Base-by-base conservation (phyloP, 257 asterid species). In the Asclepias syriaca region DNA sequence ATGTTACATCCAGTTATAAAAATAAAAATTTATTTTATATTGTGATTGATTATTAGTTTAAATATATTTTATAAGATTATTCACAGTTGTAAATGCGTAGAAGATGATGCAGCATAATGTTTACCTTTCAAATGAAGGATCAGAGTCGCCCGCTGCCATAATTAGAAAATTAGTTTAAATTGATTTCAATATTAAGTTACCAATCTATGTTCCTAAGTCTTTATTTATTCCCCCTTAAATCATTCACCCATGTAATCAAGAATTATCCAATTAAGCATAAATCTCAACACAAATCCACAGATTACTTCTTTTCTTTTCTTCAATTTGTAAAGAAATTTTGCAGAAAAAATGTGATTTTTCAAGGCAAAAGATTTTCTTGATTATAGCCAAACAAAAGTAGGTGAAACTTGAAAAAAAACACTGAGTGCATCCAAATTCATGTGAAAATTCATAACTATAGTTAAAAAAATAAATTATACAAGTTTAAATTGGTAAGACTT, bases 61-160 rank as follows among this genome's bases (percentile, higher is more conserved):
- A 24, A 24, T 24, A 24, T 24, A 24, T 24, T 24, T 24, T 24
- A 24, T 24, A 24, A 24, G 27, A 24, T 24, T 24, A 24, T 24
- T 24, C 0, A 24, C 67, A 61, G 67, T 37, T 61, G 67, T 61
- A 32, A 29, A 61, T 32, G 67, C 67, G 67, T 61, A 27, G 22
- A 61, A 29, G 45, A 27, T 29, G 45, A 27, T 29, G 21, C 48
- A 34, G 18, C 48, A 61, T 13, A 11, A 55, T 55, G 60, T 55
- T 55, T 55, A 55, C 14, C 60, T 55, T 55, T 55, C 60, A 55
- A 8, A 55, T 2, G 60, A 55, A 55, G 60, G 11, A 15, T 55
- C 21, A 55, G 6, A 18, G 1, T 2, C 8, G 3, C 32, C 32
- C 24, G 67, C 22, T 2, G 49, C 24, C 9, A 48, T 50, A 11